Base-by-base conservation (phyloP, 78 protist species). In the Chrysochromulina tobinii region DNA sequence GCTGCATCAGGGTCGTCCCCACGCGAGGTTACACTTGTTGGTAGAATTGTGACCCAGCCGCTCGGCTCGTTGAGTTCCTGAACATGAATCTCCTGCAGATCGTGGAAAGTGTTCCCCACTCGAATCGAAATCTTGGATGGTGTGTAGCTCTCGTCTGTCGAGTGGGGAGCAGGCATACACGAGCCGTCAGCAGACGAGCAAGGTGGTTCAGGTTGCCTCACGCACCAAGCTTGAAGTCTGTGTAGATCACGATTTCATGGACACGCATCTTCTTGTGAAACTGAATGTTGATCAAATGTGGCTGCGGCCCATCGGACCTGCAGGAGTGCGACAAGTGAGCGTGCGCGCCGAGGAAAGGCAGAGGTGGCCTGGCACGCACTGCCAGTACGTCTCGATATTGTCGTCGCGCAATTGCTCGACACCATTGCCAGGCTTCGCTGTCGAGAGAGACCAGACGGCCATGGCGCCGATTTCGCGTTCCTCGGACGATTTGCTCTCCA, bases 61-160 rank as follows among this genome's bases (percentile, higher is more conserved):
- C n/a, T 53, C 25, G 97, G 97, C 92, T 93, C 92, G 12, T 25
- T 79, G 73, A 94, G 77, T 67, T 81, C 90, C 25, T 67, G 27
- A 23, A 54, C 69, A 21, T 85, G 7, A 25, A 96, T 68, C n/a
- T 96, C 96, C 69, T 67, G 92, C 68, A 90, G 92, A 68, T 95
- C 97, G 38, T 94, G 92, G 59, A 53, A 73, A 17, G 57, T 38
- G 18, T 93, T 79, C 6, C 96, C 96, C 1, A 87, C 89, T 3
- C 91, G 77, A 15, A 95, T 55, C 51, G 92, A 66, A 51, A 95
- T 27, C 91, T 90, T 92, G 48, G 59, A 8, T 64, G 97, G 97
- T 3, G 97, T 96, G 89, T 96, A 96, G 83, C 94, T 92, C 90
- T 96, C 97, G 68, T 96, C 97, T n/a, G n/a, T n/a, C n/a, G n/a